Evolutionary conservation across 176 grass and related monocot genomes (phyloP), one percentile per base, ranked within the genome.

Genomic region (Paspalum vaginatum): DNA sequence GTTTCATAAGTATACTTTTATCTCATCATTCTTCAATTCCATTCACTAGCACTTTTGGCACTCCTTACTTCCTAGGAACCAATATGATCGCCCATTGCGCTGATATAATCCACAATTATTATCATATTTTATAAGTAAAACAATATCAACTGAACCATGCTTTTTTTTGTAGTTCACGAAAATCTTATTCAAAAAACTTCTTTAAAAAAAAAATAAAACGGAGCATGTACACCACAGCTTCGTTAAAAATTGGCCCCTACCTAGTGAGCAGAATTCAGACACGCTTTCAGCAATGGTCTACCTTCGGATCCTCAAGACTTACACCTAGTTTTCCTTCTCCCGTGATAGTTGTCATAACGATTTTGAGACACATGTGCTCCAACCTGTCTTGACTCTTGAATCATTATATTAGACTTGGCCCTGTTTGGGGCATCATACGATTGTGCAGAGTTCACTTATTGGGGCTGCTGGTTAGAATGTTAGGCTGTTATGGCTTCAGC

Each of bases 221-320:
- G n/a, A n/a, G 44, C 20, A 41, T 32, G 14, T 61, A 76, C 74
- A 20, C 32, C 22, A 14, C 43, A 69, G 12, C 21, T 46, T 44
- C 66, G 8, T 69, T 69, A 47, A 44, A 69, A 47, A 59, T 59
- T 10, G 25, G 56, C 56, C 21, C 52, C n/a, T 59, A 59, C 56
- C 21, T 59, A 25, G 56, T 59, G 10, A 59, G 12, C 4, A 9
- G 25, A 59, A 24, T 59, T 59, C 56, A 59, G 22, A 59, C 22
- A 22, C 1, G 21, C 21, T 59, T 11, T 25, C 56, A n/a, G n/a
- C n/a, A n/a, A n/a, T n/a, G n/a, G n/a, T n/a, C n/a, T n/a, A n/a
- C n/a, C n/a, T n/a, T n/a, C n/a, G n/a, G n/a, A n/a, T n/a, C n/a
- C n/a, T n/a, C n/a, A n/a, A n/a, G n/a, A n/a, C n/a, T n/a, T n/a